A percentile compares a stretch with the other conserved stretches of the same genome.
phyloP scores from a whole-genome alignment of 2,329 filamentous ascomycete genomes.

The Trichophyton benhamiae region DNA sequence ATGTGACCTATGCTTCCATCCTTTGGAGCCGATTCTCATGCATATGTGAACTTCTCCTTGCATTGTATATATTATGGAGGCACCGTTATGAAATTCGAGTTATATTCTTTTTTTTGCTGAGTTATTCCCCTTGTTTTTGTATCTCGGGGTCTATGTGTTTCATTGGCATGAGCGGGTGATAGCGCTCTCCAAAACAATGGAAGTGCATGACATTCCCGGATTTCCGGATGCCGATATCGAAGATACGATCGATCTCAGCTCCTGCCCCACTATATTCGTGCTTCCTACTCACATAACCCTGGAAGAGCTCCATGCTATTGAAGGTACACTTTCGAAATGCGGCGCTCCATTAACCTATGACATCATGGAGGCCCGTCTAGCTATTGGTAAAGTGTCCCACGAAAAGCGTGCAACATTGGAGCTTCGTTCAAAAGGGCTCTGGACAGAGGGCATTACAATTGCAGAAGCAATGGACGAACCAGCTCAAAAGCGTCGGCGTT shows the following conservation, averaged over 20 bases:
- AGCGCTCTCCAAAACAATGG: neutral
- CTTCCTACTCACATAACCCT: constrained; percentile 56
- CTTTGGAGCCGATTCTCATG: neutral
- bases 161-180: neutral
- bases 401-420: constrained; percentile 65
- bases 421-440: constrained; percentile 54
- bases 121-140: neutral
- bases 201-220: neutral
- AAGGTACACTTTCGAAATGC: constrained; percentile 47
- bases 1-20: neutral
- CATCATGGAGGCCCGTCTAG: constrained; percentile 56
- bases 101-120: neutral
- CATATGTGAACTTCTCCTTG: no score
- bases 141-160: neutral
- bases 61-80: neutral
- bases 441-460: constrained; percentile 27
- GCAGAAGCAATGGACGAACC: constrained; percentile 9
- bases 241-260: constrained; percentile 8
- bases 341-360: constrained; percentile 56
- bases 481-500: constrained; percentile 21
- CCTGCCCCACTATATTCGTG: constrained; percentile 55
- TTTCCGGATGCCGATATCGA: neutral
- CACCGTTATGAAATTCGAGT: neutral
- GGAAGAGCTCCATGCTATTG: constrained; percentile 50
- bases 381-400: constrained; percentile 61